Evolutionary conservation across 2,329 filamentous ascomycete genomes (phyloP).

Genomic region (Xenoacremonium recifei): DNA sequence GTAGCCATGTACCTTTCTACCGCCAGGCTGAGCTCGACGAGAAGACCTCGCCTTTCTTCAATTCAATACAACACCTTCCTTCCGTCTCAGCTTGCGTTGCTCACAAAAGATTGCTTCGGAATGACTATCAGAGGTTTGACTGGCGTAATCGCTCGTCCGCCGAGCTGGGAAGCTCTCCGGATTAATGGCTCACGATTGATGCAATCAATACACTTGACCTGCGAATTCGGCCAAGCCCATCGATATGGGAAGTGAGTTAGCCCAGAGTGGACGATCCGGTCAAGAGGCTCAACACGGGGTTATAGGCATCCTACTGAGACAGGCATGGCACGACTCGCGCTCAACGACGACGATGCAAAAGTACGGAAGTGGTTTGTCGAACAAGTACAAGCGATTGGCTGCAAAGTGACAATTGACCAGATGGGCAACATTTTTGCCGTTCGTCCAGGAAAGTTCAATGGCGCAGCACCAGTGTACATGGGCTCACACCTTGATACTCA

Average conservation of each 20-base stretch:
- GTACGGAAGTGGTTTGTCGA: slow-evolving; percentile 77
- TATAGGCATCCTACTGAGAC: slow-evolving; percentile 49
- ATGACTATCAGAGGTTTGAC: not conserved
- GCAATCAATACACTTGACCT: not conserved
- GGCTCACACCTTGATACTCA: slow-evolving; percentile 71
- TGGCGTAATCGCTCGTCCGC: too few species aligned
- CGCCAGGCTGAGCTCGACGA: too few species aligned
- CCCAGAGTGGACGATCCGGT: too few species aligned
- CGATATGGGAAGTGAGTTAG: not conserved
- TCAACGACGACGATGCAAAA: slow-evolving; percentile 72
- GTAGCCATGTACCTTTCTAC: too few species aligned
- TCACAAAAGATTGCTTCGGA: not conserved
- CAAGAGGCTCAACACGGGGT: too few species aligned
- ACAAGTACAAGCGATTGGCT: slow-evolving; percentile 63
- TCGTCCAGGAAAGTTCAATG: slow-evolving; percentile 57
- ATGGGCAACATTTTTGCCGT: slow-evolving; percentile 82
- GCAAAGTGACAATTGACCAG: slow-evolving; percentile 65
- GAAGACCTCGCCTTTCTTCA: not conserved
- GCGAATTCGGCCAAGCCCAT: not conserved
- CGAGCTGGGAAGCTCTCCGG: too few species aligned
- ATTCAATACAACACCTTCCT: not conserved
- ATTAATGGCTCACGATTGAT: not conserved
- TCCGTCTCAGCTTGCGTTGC: not conserved
- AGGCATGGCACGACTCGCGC: slow-evolving; percentile 74
- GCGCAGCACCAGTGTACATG: slow-evolving; percentile 60